Conservation (phyloP, 2,329 filamentous ascomycete species). For the Pestalotiopsis sp. region DNA sequence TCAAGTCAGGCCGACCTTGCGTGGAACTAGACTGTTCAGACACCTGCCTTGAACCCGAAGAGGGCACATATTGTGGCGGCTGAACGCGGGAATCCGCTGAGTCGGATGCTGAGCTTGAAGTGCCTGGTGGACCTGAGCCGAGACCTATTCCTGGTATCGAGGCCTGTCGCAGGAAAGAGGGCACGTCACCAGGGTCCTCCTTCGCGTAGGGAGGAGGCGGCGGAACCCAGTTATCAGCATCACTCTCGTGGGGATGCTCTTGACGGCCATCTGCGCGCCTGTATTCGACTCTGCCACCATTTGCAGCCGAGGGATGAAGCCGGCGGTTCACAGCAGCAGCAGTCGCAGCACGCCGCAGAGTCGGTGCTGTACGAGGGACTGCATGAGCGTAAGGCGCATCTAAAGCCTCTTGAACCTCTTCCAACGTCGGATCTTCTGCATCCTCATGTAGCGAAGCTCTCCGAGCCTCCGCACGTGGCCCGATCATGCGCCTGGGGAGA, state of each 20-base stretch:
- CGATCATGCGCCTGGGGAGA: conserved; percentile 48
- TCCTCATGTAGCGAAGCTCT: conserved; percentile 31
- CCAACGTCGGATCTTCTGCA: conserved; percentile 45
- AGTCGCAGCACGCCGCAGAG: conserved; percentile 70
- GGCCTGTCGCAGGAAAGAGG: conserved; percentile 55
- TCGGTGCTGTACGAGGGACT: conserved; percentile 68
- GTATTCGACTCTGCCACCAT: conserved; percentile 58
- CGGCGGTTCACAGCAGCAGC: conserved; percentile 74
- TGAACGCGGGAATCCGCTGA: conserved; percentile 9
- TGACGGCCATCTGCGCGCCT: conserved; percentile 68
- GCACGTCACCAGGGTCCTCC: conserved; percentile 58
- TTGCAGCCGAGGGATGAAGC: conserved; percentile 59
- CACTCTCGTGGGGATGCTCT: conserved; percentile 81
- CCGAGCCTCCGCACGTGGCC: conserved; percentile 25
- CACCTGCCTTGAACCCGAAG: conserved; percentile 12
- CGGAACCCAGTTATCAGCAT: conserved; percentile 86
- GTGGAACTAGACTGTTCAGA: conserved; percentile 14
- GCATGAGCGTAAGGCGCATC: conserved; percentile 74
- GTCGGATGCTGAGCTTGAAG: not conserved
- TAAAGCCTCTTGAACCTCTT: conserved; percentile 60
- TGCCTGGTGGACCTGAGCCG: not conserved
- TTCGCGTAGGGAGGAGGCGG: conserved; percentile 79
- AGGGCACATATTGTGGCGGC: conserved; percentile 10
- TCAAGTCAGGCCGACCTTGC: conserved; percentile 25
- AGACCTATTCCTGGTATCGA: conserved; percentile 36